Percentiles rank a stretch among this genome's conserved stretches.
Evolutionary conservation across 805 yeast species (phyloP).

Genomic region (Peterozyma toletana): DNA sequence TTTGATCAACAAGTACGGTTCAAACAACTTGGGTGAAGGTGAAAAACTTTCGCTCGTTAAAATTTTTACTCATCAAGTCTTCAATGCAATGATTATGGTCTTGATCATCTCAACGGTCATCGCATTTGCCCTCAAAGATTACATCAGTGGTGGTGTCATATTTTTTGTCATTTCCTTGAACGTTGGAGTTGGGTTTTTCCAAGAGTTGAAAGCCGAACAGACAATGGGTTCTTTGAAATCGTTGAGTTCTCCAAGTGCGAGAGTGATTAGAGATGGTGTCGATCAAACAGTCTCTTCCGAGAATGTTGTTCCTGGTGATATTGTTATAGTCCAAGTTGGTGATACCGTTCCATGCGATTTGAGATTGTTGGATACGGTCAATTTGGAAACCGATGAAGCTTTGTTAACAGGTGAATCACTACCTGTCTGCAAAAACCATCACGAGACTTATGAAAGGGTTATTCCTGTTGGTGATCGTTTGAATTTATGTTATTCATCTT

Average conservation of each 20-base stretch:
- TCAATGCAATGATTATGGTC: conserved; percentile 76
- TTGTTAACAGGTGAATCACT: conserved; percentile 86
- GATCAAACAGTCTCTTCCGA: conserved; percentile 52
- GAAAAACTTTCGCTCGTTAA: conserved; percentile 42
- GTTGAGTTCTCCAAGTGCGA: conserved; percentile 64
- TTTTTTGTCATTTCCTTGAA: conserved; percentile 59
- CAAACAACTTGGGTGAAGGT: conserved; percentile 56
- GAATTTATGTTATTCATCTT: conserved; percentile 66
- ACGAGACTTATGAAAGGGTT: conserved; percentile 27
- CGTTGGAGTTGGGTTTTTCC: conserved; percentile 59
- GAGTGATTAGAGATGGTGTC: conserved; percentile 54
- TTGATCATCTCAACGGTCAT: conserved; percentile 62
- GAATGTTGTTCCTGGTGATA: conserved; percentile 69
- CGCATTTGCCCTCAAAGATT: conserved; percentile 66
- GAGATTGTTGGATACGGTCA: conserved; percentile 47
- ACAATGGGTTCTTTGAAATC: conserved; percentile 71
- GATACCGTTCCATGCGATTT: conserved; percentile 75
- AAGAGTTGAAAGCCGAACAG: conserved; percentile 68
- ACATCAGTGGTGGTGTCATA: conserved; percentile 81
- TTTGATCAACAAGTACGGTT: conserved; percentile 35
- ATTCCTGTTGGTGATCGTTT: conserved; percentile 68
- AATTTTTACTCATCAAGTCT: conserved; percentile 59
- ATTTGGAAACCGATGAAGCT: conserved; percentile 81
- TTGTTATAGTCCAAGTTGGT: conserved; percentile 57
- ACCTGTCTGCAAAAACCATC: conserved; percentile 55